Base-by-base conservation (phyloP, 2,329 filamentous ascomycete genomes). In the Ceratocystis cacaofunesta region DNA sequence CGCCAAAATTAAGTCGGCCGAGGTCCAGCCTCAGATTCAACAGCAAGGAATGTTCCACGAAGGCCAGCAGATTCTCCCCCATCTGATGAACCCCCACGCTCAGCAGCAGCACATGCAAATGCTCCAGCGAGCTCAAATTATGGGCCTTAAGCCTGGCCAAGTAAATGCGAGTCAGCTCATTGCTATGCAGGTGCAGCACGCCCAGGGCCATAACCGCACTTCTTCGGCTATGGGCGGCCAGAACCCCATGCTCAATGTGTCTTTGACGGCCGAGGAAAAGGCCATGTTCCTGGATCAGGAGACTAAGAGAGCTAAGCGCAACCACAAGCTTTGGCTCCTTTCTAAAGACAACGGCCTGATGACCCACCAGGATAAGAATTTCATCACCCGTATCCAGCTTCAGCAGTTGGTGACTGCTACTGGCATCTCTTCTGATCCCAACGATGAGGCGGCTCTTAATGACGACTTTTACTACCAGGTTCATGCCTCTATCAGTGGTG, bases 401-500 rank as follows among this genome's bases (percentile, higher is more conserved):
- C 94, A 99, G 76, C 94, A 99, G 74, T 82, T 99, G 44, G 90
- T 99, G 64, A 86, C 92, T 10, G 92, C 94, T 7, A 95, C 91
- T 28, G 92, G 92, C 8, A 94, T 91, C 71, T 83, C 91, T 3
- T 87, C 87, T 64, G 91, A 95, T 68, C 82, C 86, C 58, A 88
- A 87, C 58, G 84, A 85, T 0, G 92, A 97, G 72, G 85, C 90
- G 44, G 85, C 89, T 5, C 80, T 97, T 46, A 83, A 86, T 0
- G 94, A 99, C 71, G 94, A 99, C 74, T 99, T 99, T 73, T 99
- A 99, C 76, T 99, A 97, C 72, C 94, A 99, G 73, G 94, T 99
- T 25, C 92, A 95, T 71, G 92, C 87, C 72, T 92, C 96, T 71
- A 96, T 99, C 69, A 87, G 92, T 63, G 91, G 90, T 67, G 89